Evolutionary conservation across 768 basidiomycete species (phyloP).

Genomic region (Lactarius sp.): DNA sequence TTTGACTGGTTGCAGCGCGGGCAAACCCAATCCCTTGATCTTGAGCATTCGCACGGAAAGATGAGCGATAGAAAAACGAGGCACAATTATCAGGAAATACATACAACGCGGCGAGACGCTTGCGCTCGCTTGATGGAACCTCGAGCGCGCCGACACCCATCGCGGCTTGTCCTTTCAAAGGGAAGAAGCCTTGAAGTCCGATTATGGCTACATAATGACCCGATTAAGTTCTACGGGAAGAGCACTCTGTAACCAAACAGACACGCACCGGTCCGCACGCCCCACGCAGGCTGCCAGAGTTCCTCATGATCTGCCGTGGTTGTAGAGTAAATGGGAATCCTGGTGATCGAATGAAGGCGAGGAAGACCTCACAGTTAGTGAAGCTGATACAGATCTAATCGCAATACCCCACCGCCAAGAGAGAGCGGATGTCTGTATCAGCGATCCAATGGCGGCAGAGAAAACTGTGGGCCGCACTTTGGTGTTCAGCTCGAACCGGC

Average conservation of each 20-base stretch:
- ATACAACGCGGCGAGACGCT: slow-evolving; percentile 70
- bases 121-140: slow-evolving; percentile 67
- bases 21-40: slow-evolving; percentile 79
- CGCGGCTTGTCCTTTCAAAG: slow-evolving; percentile 81
- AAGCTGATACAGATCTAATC: slow-evolving; percentile 87
- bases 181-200: slow-evolving; percentile 85
- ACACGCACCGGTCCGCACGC: slow-evolving; percentile 79
- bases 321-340: slow-evolving; percentile 21
- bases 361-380: slow-evolving; percentile 64
- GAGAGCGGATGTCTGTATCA: neutral
- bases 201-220: slow-evolving; percentile 57
- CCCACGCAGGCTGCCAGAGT: slow-evolving; percentile 98
- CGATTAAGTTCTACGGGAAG: neutral
- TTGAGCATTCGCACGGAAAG: slow-evolving; percentile 29
- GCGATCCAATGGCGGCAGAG: neutral
- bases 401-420: slow-evolving; percentile 1
- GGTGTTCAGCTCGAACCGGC: slow-evolving; percentile 93
- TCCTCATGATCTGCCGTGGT: slow-evolving; percentile 80
- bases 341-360: slow-evolving; percentile 18
- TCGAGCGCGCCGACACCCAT: slow-evolving; percentile 86
- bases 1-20: slow-evolving; percentile 68
- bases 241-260: neutral
- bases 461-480: slow-evolving; percentile 52
- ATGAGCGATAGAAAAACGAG: neutral
- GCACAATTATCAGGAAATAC: slow-evolving; percentile 29